A percentile compares a stretch with the other conserved stretches of the same genome.
Evolutionary conservation across 352 stramenopile species (phyloP).

Genomic region (Phytopythium kandeliae): DNA sequence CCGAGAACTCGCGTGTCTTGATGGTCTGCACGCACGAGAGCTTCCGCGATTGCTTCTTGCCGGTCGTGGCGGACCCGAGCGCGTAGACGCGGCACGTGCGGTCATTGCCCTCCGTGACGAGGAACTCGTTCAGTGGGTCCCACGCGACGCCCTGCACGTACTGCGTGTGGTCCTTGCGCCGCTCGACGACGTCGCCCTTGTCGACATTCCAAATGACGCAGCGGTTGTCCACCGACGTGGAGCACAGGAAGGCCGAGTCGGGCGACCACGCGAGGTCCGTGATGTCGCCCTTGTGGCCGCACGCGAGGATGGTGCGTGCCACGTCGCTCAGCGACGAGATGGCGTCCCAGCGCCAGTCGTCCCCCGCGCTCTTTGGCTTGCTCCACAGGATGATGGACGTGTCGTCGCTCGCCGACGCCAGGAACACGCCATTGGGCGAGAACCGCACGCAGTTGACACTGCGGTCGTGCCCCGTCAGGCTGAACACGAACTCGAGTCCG

Average conservation of each 20-base stretch:
- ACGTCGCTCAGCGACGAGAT: slow-evolving; percentile 81
- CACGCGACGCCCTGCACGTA: slow-evolving; percentile 96
- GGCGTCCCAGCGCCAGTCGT: slow-evolving; percentile 71
- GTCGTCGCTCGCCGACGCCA: slow-evolving; percentile 88
- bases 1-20: slow-evolving; percentile 66
- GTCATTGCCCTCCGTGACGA: slow-evolving; percentile 94
- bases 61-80: slow-evolving; percentile 36
- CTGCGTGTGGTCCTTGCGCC: slow-evolving; percentile 91
- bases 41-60: slow-evolving; percentile 71
- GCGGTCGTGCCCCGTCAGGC: slow-evolving; percentile 81
- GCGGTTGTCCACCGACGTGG: slow-evolving; percentile 91
- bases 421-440: slow-evolving; percentile 75
- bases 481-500: slow-evolving; percentile 75
- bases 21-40: slow-evolving; percentile 71
- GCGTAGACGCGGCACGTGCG: slow-evolving; percentile 92
- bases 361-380: slow-evolving; percentile 59
- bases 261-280: slow-evolving; percentile 91
- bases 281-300: slow-evolving; percentile 87
- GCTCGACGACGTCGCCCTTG: slow-evolving; percentile 72
- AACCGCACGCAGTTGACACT: slow-evolving; percentile 92
- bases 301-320: slow-evolving; percentile 61
- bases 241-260: slow-evolving; percentile 88
- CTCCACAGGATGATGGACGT: slow-evolving; percentile 86
- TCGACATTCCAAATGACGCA: slow-evolving; percentile 86
- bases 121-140: slow-evolving; percentile 93